A percentile compares a stretch with the other conserved stretches of the same genome.
phyloP scores from a whole-genome alignment of 192 early-diverging fungal genomes.

The Fimicolochytrium jonesii region DNA sequence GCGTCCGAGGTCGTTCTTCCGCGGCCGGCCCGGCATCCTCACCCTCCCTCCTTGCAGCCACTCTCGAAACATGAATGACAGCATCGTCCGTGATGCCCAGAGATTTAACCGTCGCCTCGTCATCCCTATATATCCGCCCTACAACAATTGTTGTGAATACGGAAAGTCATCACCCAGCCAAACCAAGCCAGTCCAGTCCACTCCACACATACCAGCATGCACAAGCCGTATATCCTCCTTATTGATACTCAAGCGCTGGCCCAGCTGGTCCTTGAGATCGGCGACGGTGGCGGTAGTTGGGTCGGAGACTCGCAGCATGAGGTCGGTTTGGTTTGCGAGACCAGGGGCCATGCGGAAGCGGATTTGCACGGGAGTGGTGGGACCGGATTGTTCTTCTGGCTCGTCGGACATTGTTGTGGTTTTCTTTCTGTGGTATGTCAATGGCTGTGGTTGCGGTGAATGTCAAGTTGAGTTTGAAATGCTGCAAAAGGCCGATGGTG shows the following conservation, averaged over 20 bases:
- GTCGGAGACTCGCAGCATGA: not conserved
- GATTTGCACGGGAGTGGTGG: too few species aligned
- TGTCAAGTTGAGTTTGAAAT: too few species aligned
- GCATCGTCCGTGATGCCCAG: conserved; percentile 71
- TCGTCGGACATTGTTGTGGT: too few species aligned
- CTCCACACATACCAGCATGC: not conserved
- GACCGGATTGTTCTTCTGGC: too few species aligned
- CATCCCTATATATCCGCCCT: conserved; percentile 84
- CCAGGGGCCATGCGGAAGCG: conserved; percentile 13
- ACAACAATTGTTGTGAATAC: conserved; percentile 86
- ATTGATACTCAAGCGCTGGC: not conserved
- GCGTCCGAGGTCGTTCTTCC: not conserved
- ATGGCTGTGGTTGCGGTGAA: too few species aligned
- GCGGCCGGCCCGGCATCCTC: conserved; percentile 3
- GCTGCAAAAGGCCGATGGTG: too few species aligned
- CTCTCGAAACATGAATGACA: conserved; percentile 77
- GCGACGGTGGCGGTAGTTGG: not conserved
- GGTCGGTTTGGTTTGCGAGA: not conserved
- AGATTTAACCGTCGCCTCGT: conserved; percentile 52
- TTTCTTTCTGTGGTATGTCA: too few species aligned
- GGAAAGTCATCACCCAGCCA: too few species aligned
- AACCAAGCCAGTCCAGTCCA: conserved; percentile 34
- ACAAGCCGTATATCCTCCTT: too few species aligned
- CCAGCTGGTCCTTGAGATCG: conserved; percentile 9
- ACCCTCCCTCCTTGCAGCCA: conserved; percentile 3